These are phyloP conservation scores for Takakia lepidozioides DNA, from an alignment of 225 moss, liverwort and hornwort species.

Conservation along the genomic window DNA sequence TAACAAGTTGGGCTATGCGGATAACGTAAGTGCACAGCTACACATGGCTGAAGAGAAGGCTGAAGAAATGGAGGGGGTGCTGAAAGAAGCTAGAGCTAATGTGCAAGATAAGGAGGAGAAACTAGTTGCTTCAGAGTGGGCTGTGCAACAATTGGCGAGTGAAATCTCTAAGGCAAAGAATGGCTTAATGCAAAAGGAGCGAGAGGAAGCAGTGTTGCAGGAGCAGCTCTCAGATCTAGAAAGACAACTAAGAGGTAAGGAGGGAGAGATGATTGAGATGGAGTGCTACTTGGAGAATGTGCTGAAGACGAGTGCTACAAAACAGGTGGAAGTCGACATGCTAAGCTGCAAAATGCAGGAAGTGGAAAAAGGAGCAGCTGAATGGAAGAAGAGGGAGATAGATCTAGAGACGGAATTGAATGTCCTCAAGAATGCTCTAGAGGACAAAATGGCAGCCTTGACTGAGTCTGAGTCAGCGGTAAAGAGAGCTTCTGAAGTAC, in stretches of 20 bases:
- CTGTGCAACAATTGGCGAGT: conserved; percentile 67
- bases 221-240: conserved; percentile 40
- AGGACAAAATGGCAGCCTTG: conserved; percentile 42
- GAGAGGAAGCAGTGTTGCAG: conserved; percentile 34
- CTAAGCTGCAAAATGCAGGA: conserved; percentile 42
- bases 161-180: conserved; percentile 64
- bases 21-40: conserved; percentile 22
- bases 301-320: conserved; percentile 24
- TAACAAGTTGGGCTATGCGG: conserved; percentile 33
- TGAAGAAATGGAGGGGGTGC: conserved; percentile 31
- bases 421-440: conserved; percentile 32
- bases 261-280: conserved; percentile 60
- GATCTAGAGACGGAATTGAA: conserved; percentile 40
- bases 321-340: conserved; percentile 34
- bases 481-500: conserved; percentile 33
- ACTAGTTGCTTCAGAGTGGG: conserved; percentile 75
- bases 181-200: conserved; percentile 50
- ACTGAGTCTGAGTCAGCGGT: conserved; percentile 31
- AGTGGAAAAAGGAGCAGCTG: conserved; percentile 36
- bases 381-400: conserved; percentile 44
- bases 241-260: conserved; percentile 46
- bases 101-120: conserved; percentile 71
- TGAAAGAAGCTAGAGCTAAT: conserved; percentile 41
- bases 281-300: conserved; percentile 62
- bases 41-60: conserved; percentile 24